Percentiles rank a stretch among this genome's conserved stretches.
These are phyloP conservation scores for Teunomyces stri DNA, from an alignment of 805 yeast species.

Conservation along the genomic window DNA sequence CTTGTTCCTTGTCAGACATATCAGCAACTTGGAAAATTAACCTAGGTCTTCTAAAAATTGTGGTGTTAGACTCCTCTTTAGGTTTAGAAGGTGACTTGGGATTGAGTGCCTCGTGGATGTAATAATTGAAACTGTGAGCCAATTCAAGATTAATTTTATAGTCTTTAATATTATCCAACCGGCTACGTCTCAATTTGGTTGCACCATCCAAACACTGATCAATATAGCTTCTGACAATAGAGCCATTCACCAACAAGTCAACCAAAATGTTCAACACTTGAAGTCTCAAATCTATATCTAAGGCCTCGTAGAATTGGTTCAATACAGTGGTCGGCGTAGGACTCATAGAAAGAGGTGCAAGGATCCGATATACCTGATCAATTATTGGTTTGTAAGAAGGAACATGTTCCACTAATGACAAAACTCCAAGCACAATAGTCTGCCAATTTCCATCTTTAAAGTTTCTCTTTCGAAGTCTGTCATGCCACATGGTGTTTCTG, in stretches of 20 bases:
- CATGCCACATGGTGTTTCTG: slow-evolving; percentile 71
- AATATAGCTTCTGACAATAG: slow-evolving; percentile 57
- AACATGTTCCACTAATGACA: slow-evolving; percentile 57
- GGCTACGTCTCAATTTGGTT: slow-evolving; percentile 58
- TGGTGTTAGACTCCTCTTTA: slow-evolving; percentile 1
- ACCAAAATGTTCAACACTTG: slow-evolving; percentile 60
- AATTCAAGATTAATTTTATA: slow-evolving; percentile 51
- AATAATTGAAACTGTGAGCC: slow-evolving; percentile 36
- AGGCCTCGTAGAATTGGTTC: slow-evolving; percentile 51
- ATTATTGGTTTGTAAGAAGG: slow-evolving; percentile 53
- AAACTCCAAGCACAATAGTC: slow-evolving; percentile 67
- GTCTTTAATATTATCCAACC: slow-evolving; percentile 65
- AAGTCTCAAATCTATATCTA: slow-evolving; percentile 55
- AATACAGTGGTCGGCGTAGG: slow-evolving; percentile 51
- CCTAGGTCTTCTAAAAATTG: slow-evolving; percentile 8
- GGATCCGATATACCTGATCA: slow-evolving; percentile 44
- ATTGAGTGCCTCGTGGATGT: slow-evolving; percentile 18
- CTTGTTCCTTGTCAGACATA: slow-evolving; percentile 38
- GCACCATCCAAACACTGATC: slow-evolving; percentile 69
- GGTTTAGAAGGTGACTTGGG: background rate
- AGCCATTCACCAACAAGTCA: slow-evolving; percentile 58
- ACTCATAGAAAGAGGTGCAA: slow-evolving; percentile 56
- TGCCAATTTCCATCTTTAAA: slow-evolving; percentile 89
- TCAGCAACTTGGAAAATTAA: slow-evolving; percentile 25
- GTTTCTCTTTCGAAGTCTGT: slow-evolving; percentile 66